Base-by-base conservation (phyloP, 768 basidiomycete species). In the Tulasnella sp. region DNA sequence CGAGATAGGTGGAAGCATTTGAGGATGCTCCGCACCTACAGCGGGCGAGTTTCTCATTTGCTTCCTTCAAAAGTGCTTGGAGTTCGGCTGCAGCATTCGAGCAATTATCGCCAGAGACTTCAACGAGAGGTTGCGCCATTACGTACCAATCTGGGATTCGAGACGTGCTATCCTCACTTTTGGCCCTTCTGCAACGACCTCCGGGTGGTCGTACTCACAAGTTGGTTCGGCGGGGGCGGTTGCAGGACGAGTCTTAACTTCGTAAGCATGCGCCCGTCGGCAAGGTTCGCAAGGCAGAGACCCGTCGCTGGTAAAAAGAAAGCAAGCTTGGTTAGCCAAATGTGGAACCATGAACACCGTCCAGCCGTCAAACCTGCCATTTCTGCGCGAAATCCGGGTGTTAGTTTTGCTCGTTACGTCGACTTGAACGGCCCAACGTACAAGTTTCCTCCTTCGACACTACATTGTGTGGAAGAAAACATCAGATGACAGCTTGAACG, bases 161-260 rank as follows among this genome's bases (percentile, higher is more conserved):
- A 74, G 39, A 52, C 64, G 52, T 19, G 37, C 29, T 34, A 74
- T 74, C 29, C 36, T 67, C 25, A 31, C 73, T 31, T 64, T 74
- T 19, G 73, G 34, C 12, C 73, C 73, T n/a, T 74, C 73, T 37
- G 73, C 49, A n/a, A 74, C 37, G 31, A 52, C n/a, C 7, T 74
- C 54, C 8, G 73, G 73, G 39, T 74, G 34, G 73, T 74, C 73
- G 29, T 64, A 74, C 25, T 31, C 39, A 38, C 73, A 74, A 19
- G 58, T 54, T 22, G 73, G 73, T 22, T n/a, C 45, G 39, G 73
- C 34, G 1, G 54, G 3, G 0, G 73, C 64, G 29, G 73, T 64
- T 1, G 25, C 36, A 6, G 73, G 73, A 38, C 54, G 54, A 22
- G 54, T 34, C 31, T 74, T 74, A 29, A 74, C 19, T 7, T 42